phyloP scores from a whole-genome alignment of 2,329 filamentous ascomycete species.

The Bipolaris gigantea region DNA sequence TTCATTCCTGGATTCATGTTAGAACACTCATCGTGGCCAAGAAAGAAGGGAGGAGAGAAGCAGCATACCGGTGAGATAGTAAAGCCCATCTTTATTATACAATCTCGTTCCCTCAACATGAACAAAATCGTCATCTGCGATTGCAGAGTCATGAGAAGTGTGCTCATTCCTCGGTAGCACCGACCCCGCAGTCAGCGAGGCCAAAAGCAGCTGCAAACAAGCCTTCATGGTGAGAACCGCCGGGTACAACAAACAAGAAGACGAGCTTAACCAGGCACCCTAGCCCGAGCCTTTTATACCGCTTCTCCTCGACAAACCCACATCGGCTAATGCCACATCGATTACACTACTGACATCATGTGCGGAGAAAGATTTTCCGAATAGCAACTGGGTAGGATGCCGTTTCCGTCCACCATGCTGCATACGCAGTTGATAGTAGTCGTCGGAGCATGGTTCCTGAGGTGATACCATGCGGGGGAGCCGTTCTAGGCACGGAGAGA shows the following conservation, averaged over 20 bases:
- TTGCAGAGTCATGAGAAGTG: slow-evolving; percentile 12
- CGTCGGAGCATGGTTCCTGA: background rate
- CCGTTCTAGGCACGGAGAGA: background rate
- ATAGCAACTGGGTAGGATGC: slow-evolving; percentile 2
- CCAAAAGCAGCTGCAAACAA: slow-evolving; percentile 14
- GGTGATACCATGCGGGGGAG: background rate
- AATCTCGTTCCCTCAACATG: slow-evolving; percentile 40
- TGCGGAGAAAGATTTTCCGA: slow-evolving; percentile 7
- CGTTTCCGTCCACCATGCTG: background rate
- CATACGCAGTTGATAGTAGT: background rate
- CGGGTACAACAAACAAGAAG: background rate
- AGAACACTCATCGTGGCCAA: background rate
- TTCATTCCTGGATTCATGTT: slow-evolving; percentile 35
- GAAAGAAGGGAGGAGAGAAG: no score
- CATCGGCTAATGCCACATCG: background rate
- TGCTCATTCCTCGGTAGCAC: slow-evolving; percentile 6
- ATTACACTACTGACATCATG: slow-evolving; percentile 8
- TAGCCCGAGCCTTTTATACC: slow-evolving; percentile 12
- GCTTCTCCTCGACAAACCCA: background rate
- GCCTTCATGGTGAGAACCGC: slow-evolving; percentile 14
- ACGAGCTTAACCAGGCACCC: background rate
- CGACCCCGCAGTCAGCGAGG: slow-evolving; percentile 15
- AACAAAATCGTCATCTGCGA: slow-evolving; percentile 41
- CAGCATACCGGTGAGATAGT: slow-evolving; percentile 40
- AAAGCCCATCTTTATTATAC: slow-evolving; percentile 38